A percentile compares a stretch with the other conserved stretches of the same genome.
Conservation (phyloP, 129 eudicot species). For the Smallanthus sonchifolius region DNA sequence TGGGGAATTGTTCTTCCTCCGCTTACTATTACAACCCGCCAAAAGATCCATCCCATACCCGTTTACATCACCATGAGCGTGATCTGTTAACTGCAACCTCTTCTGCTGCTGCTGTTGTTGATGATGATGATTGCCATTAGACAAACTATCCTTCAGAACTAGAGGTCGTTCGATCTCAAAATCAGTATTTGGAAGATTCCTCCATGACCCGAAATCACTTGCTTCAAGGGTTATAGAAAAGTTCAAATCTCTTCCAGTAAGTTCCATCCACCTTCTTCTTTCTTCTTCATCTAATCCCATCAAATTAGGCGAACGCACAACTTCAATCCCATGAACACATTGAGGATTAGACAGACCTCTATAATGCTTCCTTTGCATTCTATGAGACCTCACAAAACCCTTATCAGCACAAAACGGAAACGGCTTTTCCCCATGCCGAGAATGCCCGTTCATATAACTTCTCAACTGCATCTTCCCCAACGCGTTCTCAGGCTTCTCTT, state of each 20-base stretch:
- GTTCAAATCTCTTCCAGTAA: conserved; percentile 67
- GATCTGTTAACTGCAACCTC: conserved; percentile 44
- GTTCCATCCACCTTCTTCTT: conserved; percentile 66
- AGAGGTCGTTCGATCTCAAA: conserved; percentile 65
- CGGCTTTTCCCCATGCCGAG: conserved; percentile 63
- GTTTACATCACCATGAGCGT: conserved; percentile 33
- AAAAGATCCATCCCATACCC: conserved; percentile 50
- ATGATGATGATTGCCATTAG: conserved; percentile 17
- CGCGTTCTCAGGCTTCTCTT: conserved; percentile 80
- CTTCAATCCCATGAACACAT: conserved; percentile 81
- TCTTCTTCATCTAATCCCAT: conserved; percentile 65
- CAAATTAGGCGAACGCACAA: conserved; percentile 58
- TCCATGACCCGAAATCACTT: conserved; percentile 68
- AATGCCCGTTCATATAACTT: conserved; percentile 81
- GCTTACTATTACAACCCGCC: conserved; percentile 35
- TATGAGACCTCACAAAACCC: conserved; percentile 78
- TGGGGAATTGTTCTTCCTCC: conserved; percentile 43
- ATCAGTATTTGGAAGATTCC: conserved; percentile 64
- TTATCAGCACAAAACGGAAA: conserved; percentile 73
- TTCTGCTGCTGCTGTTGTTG: conserved; percentile 41
- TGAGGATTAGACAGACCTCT: conserved; percentile 83
- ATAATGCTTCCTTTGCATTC: conserved; percentile 80
- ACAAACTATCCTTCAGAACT: conserved; percentile 30
- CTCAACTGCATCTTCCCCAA: conserved; percentile 84
- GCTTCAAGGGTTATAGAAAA: conserved; percentile 67